Percentiles rank a stretch among this genome's conserved stretches.
These are phyloP conservation scores for Geosiphon pyriformis DNA, from an alignment of 192 early-diverging fungal genomes.

Conservation along the genomic window DNA sequence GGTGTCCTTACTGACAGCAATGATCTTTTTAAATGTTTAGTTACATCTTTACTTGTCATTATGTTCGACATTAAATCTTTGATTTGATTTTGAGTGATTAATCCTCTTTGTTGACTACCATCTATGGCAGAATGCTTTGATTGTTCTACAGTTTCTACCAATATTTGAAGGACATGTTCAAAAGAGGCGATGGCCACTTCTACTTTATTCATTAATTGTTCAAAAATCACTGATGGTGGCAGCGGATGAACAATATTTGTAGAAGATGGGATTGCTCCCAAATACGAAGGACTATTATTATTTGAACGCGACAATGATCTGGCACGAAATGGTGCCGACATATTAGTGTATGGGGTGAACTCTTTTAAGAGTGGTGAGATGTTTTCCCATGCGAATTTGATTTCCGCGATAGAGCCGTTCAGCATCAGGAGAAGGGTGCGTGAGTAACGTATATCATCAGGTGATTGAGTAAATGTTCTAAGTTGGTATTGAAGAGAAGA, in stretches of 20 bases:
- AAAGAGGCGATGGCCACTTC: conserved; percentile 11
- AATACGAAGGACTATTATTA: conserved; percentile 18
- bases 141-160: conserved; percentile 10
- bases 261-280: neutral
- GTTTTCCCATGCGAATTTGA: conserved; percentile 40
- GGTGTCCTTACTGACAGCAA: neutral
- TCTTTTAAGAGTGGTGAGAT: conserved; percentile 35
- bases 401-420: conserved; percentile 39
- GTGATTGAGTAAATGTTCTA: conserved; percentile 28
- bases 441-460: conserved; percentile 33
- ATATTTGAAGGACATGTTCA: conserved; percentile 11
- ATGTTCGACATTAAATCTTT: conserved; percentile 10
- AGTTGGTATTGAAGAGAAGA: conserved; percentile 33
- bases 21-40: conserved; percentile 15
- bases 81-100: neutral
- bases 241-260: neutral
- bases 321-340: conserved; percentile 10
- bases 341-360: conserved; percentile 21
- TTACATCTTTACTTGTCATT: conserved; percentile 5
- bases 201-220: conserved; percentile 14
- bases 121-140: neutral
- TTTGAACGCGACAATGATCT: conserved; percentile 26
- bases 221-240: conserved; percentile 6
- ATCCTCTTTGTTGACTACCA: neutral
- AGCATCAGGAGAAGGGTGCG: conserved; percentile 39